Evolutionary conservation across 495 filamentous ascomycete genomes (phyloP).

Genomic region (Aspergillus taichungensis): DNA sequence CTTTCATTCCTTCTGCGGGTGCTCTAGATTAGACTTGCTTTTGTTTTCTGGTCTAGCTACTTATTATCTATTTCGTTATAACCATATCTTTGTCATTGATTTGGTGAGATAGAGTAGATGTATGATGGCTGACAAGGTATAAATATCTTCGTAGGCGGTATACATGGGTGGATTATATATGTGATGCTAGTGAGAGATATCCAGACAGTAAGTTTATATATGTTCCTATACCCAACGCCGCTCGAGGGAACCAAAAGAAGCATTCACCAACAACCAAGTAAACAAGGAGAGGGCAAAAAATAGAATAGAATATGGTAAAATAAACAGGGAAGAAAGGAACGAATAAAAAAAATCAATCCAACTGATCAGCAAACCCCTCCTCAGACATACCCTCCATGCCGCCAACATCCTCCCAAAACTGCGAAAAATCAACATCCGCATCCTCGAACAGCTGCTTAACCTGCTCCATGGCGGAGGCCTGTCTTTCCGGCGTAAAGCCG

Average conservation of each 20-base stretch:
- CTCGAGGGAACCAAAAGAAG: too few species aligned
- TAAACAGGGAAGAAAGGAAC: neutral
- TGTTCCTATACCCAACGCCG: too few species aligned
- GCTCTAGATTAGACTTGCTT: too few species aligned
- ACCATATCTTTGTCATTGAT: too few species aligned
- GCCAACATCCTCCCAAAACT: slow-evolving; percentile 63
- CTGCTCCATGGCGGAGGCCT: slow-evolving; percentile 55
- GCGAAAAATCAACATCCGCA: slow-evolving; percentile 65
- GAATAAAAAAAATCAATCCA: slow-evolving; percentile 10
- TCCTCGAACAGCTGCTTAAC: slow-evolving; percentile 60
- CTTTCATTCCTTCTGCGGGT: neutral
- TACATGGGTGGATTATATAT: neutral
- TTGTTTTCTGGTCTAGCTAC: too few species aligned
- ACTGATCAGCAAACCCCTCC: slow-evolving; percentile 35
- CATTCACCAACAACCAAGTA: neutral
- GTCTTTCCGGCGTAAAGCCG: slow-evolving; percentile 61
- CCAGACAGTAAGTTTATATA: neutral
- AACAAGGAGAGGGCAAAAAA: neutral
- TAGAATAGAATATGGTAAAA: neutral
- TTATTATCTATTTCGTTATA: too few species aligned
- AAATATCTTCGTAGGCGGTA: too few species aligned
- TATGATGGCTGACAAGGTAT: too few species aligned
- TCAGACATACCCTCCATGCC: slow-evolving; percentile 39
- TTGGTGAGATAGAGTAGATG: too few species aligned
- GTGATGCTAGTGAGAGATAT: neutral